Evolutionary conservation across 441 rosid species (phyloP), one percentile per base, ranked within the genome.

Genomic region (Gossypium gossypioides): DNA sequence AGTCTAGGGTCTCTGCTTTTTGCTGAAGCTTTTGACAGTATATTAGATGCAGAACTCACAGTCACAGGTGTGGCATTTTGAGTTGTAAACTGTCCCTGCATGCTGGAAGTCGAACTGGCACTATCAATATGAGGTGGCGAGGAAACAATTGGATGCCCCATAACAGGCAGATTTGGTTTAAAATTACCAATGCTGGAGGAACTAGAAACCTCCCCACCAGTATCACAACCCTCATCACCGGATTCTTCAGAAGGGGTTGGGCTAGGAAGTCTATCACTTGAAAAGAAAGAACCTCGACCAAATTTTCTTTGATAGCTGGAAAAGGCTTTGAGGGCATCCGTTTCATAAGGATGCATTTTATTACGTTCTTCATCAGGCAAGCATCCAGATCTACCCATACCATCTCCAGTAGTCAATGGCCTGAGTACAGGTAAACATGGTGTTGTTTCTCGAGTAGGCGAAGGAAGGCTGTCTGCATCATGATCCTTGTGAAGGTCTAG

Each of bases 1-100:
- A 92, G 90, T 79, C 99, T 88, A 48, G 99, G 99, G 75, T 95
- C 99, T 83, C 98, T 84, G 84, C 90, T 87, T 85, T 82, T 92
- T 72, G 84, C 83, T 32, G 91, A 79, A 70, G 88, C 62, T 81
- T 85, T 95, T 40, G 72, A 75, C 2, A 79, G 74, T 75, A 79
- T 72, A 56, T 74, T 80, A 81, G 84, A 61, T 13, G 71, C 78
- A 74, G 85, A 71, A 78, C 76, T 76, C 29, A 73, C 19, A 5
- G 80, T 76, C 42, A 73, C 25, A 13, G 80, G 71, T 19, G 80
- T 80, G 66, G 69, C 69, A 78, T 72, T 76, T 71, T 72, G 80
- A 70, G 85, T 34, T 56, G 80, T 61, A 68, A 72, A 37, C 48
- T 37, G 77, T 54, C 59, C 85, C 62, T 68, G 82, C 73, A 69